Conservation (phyloP, 306 rosid species). For the Prunus mira region DNA sequence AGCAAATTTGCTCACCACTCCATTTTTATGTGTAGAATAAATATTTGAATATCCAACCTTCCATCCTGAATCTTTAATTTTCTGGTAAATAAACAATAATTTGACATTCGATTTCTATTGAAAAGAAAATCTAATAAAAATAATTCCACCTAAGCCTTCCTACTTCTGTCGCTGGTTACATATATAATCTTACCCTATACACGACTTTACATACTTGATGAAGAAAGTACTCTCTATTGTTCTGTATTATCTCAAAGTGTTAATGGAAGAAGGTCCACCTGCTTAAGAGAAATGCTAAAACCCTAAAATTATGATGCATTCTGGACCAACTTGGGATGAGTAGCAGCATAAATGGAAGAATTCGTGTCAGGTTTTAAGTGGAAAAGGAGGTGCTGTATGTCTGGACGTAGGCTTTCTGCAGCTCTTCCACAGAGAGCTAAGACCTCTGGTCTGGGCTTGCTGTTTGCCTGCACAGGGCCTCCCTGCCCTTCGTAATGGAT, state of each 20-base stretch:
- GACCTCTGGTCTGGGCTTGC: slow-evolving; percentile 89
- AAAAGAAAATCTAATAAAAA: neutral
- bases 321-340: slow-evolving; percentile 72
- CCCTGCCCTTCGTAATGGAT: slow-evolving; percentile 96
- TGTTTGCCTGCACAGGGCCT: slow-evolving; percentile 80
- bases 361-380: slow-evolving; percentile 77
- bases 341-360: slow-evolving; percentile 80
- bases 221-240: neutral
- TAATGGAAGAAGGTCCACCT: no score
- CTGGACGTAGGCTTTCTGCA: slow-evolving; percentile 77
- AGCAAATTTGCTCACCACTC: neutral
- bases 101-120: neutral
- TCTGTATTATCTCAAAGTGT: neutral
- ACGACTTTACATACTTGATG: neutral
- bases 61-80: no score
- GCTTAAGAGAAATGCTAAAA: neutral
- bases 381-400: slow-evolving; percentile 80
- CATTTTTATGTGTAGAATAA: neutral
- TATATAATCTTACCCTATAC: neutral
- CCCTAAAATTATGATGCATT: slow-evolving; percentile 42
- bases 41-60: no score
- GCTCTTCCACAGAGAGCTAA: slow-evolving; percentile 72
- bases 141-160: neutral
- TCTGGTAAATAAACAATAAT: neutral
- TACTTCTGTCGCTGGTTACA: neutral